Percentiles rank a stretch among this genome's conserved stretches.
Evolutionary conservation across 805 yeast species (phyloP).

Genomic region (Tetrapisispora iriomotensis): DNA sequence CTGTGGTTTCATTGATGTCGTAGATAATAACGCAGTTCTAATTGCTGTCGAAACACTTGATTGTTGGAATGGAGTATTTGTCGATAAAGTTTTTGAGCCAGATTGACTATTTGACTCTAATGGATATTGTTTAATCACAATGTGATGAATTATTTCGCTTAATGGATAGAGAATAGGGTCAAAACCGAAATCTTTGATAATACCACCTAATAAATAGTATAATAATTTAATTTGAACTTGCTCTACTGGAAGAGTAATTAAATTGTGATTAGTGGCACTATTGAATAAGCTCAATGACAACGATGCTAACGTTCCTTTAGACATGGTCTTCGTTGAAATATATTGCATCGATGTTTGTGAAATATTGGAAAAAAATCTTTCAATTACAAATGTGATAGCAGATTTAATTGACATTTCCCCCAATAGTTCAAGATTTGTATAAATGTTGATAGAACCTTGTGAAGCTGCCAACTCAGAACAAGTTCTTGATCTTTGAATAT

Average conservation of each 20-base stretch:
- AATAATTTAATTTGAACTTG: conserved; percentile 41
- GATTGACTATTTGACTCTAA: conserved; percentile 18
- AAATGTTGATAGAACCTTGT: conserved; percentile 18
- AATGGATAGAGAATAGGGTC: conserved; percentile 55
- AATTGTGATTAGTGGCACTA: conserved; percentile 25
- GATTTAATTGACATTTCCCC: conserved; percentile 50
- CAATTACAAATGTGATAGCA: conserved; percentile 52
- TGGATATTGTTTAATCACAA: conserved; percentile 56
- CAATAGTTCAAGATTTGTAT: conserved; percentile 42
- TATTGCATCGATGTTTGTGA: conserved; percentile 44
- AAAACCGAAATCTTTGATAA: conserved; percentile 73
- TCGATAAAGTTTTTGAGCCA: conserved; percentile 14
- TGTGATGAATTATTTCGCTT: conserved; percentile 53
- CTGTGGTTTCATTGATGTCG: conserved; percentile 30
- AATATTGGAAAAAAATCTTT: conserved; percentile 47
- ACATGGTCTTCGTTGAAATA: conserved; percentile 36
- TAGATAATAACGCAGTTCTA: conserved; percentile 10
- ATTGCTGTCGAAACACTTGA: neutral
- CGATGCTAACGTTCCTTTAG: conserved; percentile 29
- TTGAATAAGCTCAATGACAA: conserved; percentile 22
- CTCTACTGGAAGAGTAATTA: conserved; percentile 33
- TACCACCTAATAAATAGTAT: conserved; percentile 53
- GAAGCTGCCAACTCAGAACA: conserved; percentile 39
- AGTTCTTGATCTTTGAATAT: conserved; percentile 53
- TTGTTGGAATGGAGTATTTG: conserved; percentile 3